Conservation (phyloP, 2,329 filamentous ascomycete species). For the Chaetomium strumarium region DNA sequence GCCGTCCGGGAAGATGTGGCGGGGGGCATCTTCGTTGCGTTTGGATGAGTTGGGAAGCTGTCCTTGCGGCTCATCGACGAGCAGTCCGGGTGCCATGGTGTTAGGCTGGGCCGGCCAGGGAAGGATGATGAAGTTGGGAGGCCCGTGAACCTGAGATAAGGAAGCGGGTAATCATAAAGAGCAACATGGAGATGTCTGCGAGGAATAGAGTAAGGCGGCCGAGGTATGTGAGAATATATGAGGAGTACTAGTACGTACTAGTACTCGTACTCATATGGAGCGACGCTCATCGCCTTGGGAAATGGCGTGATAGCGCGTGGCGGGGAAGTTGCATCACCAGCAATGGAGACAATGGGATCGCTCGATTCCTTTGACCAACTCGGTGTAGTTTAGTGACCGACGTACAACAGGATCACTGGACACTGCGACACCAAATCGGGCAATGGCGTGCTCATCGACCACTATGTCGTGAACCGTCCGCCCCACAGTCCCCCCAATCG, state of each 20-base stretch:
- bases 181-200: no score
- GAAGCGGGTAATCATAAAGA: no score
- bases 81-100: conserved; percentile 26
- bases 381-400: conserved; percentile 1
- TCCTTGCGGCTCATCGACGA: conserved; percentile 20
- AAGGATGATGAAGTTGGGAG: neutral
- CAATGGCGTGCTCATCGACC: conserved; percentile 21
- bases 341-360: neutral
- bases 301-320: conserved; percentile 3
- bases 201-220: no score
- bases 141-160: no score
- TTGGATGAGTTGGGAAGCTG: conserved; percentile 2
- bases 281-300: no score
- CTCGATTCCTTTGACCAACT: neutral
- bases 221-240: no score
- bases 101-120: neutral
- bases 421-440: conserved; percentile 17
- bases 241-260: no score
- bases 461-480: conserved; percentile 8
- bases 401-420: neutral
- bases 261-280: no score
- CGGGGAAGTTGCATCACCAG: neutral
- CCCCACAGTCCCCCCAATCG: conserved; percentile 12
- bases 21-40: conserved; percentile 30
- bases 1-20: conserved; percentile 41